Base-by-base conservation (phyloP, 2,329 filamentous ascomycete species). In the Monilinia fructigena region DNA sequence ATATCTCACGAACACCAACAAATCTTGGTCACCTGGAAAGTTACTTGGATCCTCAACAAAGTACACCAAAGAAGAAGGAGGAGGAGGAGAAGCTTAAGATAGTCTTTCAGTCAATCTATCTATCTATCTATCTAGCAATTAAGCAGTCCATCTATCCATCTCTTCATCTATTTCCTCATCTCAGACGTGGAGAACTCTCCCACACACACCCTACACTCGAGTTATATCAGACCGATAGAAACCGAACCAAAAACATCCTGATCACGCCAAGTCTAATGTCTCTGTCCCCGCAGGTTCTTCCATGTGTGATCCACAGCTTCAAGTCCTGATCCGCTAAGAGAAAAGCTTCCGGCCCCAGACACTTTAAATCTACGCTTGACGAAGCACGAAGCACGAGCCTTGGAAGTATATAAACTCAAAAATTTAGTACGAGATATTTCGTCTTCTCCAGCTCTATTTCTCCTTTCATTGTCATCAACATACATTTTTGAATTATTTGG, bases 281-380 rank as follows among this genome's bases (percentile, higher is more conserved):
- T 18, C 40, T 18, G 8, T 42, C 40, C 12, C 40, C 40, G 12
- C 40, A 16, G 40, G 40, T 42, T 42, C 40, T 42, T 42, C 16
- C 40, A 42, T 40, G 38, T 40, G 38, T 40, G 38, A 11, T 40
- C 38, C 38, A 40, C 38, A 35, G 31, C 31, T 35, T 40, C 20
- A 47, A 20, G 16, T 45, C 28, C 38, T 35, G 60, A 63, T 55
- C 60, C 60, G 18, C 60, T 55, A 63, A 55, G 42, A 55, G 7
- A 63, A 63, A 45, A 60, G 56, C 60, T 63, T 55, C 52, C 50
- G 60, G 60, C 38, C 60, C 60, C 60, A 62, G 47, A 53, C 48
- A 42, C 6, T 14, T 38, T 14, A 16, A 28, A 62, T n/a, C 28
- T 52, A 40, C 12, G 12, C 11, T 40, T 40, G 11, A 40, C 38